Base-by-base conservation (phyloP, 2,329 filamentous ascomycete species). In the Calonectria honghensis region DNA sequence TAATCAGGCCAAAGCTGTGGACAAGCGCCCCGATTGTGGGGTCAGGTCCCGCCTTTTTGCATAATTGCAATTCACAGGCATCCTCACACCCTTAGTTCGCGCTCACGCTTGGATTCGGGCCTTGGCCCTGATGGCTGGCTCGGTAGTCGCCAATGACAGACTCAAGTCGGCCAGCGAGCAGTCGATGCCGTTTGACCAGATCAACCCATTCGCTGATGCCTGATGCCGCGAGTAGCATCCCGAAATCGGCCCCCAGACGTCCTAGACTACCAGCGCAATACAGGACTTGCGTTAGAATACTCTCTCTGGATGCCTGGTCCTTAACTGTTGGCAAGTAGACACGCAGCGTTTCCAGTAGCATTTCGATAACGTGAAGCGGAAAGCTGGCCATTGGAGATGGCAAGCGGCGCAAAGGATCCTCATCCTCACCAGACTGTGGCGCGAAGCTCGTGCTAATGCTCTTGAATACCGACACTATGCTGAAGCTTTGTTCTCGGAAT, bases 401-500 rank as follows among this genome's bases (percentile, higher is more conserved):
- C 3, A 96, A 86, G 0, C 91, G 90, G 64, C 88, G 86, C n/a
- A 93, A 80, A 18, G 87, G 86, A 50, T 79, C 70, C 1, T 71
- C 71, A 16, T 80, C 74, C 3, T 63, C 73, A 1, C 77, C 73
- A 9, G 65, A 61, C 35, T 79, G 66, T 3, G 75, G 65, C 16
- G 77, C 69, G 54, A 85, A 80, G 68, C 84, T 84, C 4, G 92
- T 89, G 4, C 91, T 88, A 0, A 98, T 95, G 81, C 94, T 97
- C 81, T 93, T 95, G 85, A 97, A 98, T 90, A 98, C 95, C 73
- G 95, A 98, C 35, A 98, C 92, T 74, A 98, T 98, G 54, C 94
- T 94, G 84, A 99, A 99, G 83, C 95, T 98, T 85, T 99, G 97
- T 85, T 99, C 97, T 68, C 97, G 94, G 84, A 98, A 98, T 35